A percentile compares a stretch with the other conserved stretches of the same genome.
phyloP scores from a whole-genome alignment of 495 filamentous ascomycete species.

The Pyrenopolyporus hunteri region DNA sequence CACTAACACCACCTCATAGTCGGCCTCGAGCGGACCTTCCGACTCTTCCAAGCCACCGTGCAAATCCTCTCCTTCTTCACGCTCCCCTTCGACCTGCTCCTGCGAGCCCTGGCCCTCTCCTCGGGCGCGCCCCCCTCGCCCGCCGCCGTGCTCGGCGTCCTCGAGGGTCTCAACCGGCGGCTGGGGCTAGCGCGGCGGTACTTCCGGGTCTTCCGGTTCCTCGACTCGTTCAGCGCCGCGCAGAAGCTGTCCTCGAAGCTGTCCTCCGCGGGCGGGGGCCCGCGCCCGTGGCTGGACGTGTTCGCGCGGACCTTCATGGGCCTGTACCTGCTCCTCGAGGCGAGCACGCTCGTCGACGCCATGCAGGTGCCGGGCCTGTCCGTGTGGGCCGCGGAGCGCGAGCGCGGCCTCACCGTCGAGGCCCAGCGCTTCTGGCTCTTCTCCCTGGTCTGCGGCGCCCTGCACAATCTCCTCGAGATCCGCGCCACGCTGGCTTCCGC shows the following conservation, averaged over 20 bases:
- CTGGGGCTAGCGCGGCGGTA: constrained; percentile 57
- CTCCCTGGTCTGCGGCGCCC: constrained; percentile 49
- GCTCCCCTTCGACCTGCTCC: constrained; percentile 35
- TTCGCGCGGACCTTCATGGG: constrained; percentile 51
- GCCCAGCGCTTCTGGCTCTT: constrained; percentile 72
- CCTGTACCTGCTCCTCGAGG: constrained; percentile 56
- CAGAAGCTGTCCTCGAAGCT: constrained; percentile 38
- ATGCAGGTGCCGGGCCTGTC: constrained; percentile 57
- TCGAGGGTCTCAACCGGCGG: constrained; percentile 39
- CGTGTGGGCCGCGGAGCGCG: constrained; percentile 41
- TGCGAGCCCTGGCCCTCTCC: constrained; percentile 25
- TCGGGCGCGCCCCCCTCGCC: constrained; percentile 3
- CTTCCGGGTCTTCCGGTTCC: constrained; percentile 67
- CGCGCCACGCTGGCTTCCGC: constrained; percentile 25
- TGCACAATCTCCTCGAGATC: constrained; percentile 35
- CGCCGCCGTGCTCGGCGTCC: constrained; percentile 11
- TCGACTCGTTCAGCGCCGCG: constrained; percentile 63
- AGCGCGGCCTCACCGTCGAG: constrained; percentile 49
- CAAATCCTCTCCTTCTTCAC: constrained; percentile 56
- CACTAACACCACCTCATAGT: constrained; percentile 41
- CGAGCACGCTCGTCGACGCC: constrained; percentile 47
- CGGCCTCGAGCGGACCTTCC: constrained; percentile 68
- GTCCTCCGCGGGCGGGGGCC: too few species aligned
- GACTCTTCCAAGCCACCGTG: constrained; percentile 61
- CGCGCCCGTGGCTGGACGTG: constrained; percentile 45